phyloP scores from a whole-genome alignment of 768 basidiomycete genomes.

The Mycena venus region DNA sequence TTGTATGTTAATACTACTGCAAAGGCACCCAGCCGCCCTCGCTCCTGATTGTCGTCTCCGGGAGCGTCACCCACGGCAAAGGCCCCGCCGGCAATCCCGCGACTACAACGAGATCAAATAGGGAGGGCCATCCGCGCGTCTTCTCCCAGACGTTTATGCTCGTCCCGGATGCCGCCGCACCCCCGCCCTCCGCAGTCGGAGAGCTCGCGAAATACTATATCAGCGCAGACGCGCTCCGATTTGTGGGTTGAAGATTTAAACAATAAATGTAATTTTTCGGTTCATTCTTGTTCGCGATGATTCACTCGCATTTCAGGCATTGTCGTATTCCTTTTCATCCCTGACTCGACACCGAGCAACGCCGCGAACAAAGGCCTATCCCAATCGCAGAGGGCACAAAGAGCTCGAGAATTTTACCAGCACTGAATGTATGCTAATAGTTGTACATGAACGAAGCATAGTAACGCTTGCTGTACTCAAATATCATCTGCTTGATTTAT shows the following conservation, averaged over 20 bases:
- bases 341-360: conserved; percentile 15
- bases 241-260: conserved; percentile 70
- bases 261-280: conserved; percentile 8
- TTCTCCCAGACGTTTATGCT: conserved; percentile 93
- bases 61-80: conserved; percentile 80
- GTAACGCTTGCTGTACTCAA: background rate
- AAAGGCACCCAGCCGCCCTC: conserved; percentile 84
- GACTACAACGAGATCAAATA: conserved; percentile 60
- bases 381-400: background rate
- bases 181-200: conserved; percentile 69
- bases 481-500: background rate
- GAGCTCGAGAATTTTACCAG: background rate
- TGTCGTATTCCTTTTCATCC: background rate
- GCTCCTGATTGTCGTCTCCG: conserved; percentile 83
- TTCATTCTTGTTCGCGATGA: background rate
- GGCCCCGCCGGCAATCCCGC: conserved; percentile 71
- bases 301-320: conserved; percentile 12
- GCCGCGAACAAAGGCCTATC: conserved; percentile 3
- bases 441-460: background rate
- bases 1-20: background rate
- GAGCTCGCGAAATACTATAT: conserved; percentile 89
- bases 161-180: conserved; percentile 77
- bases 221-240: conserved; percentile 82
- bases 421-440: background rate
- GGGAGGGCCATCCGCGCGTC: conserved; percentile 86